A percentile compares a stretch with the other conserved stretches of the same genome.
Evolutionary conservation across 2,329 filamentous ascomycete genomes (phyloP).

Genomic region (Ceratocystis alfenasii): DNA sequence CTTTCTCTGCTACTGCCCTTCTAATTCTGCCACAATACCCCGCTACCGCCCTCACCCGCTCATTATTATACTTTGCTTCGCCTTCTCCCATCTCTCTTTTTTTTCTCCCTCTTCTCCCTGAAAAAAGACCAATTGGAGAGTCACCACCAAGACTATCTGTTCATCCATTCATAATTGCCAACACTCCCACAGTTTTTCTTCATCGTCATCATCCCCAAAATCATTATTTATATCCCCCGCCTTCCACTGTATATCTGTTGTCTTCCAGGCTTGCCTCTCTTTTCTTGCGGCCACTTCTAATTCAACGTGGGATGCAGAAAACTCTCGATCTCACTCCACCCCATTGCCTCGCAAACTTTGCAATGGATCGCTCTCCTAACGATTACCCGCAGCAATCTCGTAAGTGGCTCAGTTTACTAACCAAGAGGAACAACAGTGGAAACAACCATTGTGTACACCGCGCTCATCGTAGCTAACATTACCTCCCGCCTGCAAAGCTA

Average conservation of each 20-base stretch:
- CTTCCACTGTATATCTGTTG: neutral
- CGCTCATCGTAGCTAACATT: neutral
- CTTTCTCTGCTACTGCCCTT: neutral
- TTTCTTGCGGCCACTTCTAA: neutral
- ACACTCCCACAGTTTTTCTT: neutral
- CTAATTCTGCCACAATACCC: neutral
- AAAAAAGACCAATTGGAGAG: neutral
- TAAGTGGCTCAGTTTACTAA: conserved; percentile 1
- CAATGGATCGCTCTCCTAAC: conserved; percentile 5
- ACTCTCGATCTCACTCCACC: neutral
- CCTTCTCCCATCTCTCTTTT: neutral
- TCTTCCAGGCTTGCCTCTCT: neutral
- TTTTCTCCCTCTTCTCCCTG: neutral
- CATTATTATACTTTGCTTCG: neutral
- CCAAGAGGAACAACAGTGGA: neutral
- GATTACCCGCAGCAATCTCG: conserved; percentile 9
- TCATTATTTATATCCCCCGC: neutral
- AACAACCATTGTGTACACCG: neutral
- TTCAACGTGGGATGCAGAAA: neutral
- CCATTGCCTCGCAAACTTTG: neutral
- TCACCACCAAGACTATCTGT: neutral
- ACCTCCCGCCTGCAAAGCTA: neutral
- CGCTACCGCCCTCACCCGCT: neutral
- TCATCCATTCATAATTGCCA: neutral
- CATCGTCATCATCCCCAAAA: neutral